Evolutionary conservation across 2,329 filamentous ascomycete genomes (phyloP), one percentile per base, ranked within the genome.

Genomic region (Beauveria brongniartii): DNA sequence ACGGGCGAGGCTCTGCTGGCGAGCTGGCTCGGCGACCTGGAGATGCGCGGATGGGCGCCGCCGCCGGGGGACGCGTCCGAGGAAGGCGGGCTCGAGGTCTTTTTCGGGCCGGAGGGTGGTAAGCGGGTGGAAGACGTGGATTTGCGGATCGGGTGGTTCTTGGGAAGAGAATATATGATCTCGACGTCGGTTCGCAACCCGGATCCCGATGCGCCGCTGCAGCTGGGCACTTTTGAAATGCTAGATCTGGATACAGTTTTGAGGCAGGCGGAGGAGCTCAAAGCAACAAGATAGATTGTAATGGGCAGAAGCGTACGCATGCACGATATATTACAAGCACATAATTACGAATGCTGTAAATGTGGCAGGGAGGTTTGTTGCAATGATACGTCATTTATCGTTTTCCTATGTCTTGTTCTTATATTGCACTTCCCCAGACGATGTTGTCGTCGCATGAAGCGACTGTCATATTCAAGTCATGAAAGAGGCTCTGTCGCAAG

Each of bases 1-100:
- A 89, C 88, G 34, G 90, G 90, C 28, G 88, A 92, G 67, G 90
- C 88, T 0, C 77, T 93, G 62, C 77, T 92, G 9, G 90, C 90
- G 0, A 77, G 78, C 4, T 93, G 90, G 90, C 77, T 93, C 54
- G 77, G 76, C 55, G 82, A 88, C 55, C 75, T 92, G 9, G 87
- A 92, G 67, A 90, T 93, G 69, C 76, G 79, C 62, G 75, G 79
- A 54, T 88, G 90, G 57, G 75, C 78, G 55, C 81, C 86, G 55
- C 81, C 86, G 54, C 86, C 87, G 3, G 70, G 70, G 51, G 67
- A 68, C n/a, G 48, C 51, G 50, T 51, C 54, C 9, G 64, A 63
- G 14, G 63, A 63, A 12, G 64, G 40, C 6, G 57, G 55, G 4
- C 58, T 70, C 4, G 69, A 74, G 63, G 67, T 73, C 24, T 74